Conservation (phyloP, 1,284 basidiomycete genomes). For the Takashimella koratensis region DNA sequence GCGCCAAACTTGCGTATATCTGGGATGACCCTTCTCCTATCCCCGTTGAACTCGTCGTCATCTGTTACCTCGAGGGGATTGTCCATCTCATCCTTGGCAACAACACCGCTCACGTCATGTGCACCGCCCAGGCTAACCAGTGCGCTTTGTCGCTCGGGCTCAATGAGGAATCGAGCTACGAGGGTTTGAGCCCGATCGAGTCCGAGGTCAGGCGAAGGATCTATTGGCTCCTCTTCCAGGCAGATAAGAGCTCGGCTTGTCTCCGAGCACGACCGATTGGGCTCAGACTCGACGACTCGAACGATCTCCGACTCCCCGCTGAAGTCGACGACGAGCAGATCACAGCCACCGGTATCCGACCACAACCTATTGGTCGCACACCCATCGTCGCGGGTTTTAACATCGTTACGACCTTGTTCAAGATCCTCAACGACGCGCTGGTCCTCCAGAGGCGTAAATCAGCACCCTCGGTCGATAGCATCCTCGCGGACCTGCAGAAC, state of each 20-base stretch:
- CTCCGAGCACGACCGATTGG: slow-evolving; percentile 34
- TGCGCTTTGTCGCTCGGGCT: slow-evolving; percentile 36
- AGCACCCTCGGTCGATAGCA: slow-evolving; percentile 27
- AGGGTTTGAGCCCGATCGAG: slow-evolving; percentile 37
- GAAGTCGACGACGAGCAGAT: slow-evolving; percentile 49
- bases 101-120: slow-evolving; percentile 40
- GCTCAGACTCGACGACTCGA: slow-evolving; percentile 35
- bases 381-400: slow-evolving; percentile 45
- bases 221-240: slow-evolving; percentile 45
- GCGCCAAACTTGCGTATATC: slow-evolving; percentile 32
- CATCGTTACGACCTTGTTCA: slow-evolving; percentile 37
- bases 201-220: slow-evolving; percentile 35
- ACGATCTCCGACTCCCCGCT: slow-evolving; percentile 28
- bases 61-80: slow-evolving; percentile 34
- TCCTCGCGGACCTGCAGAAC: slow-evolving; percentile 36
- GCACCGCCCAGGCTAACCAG: slow-evolving; percentile 38
- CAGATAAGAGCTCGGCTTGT: slow-evolving; percentile 44
- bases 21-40: slow-evolving; percentile 29
- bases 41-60: slow-evolving; percentile 13
- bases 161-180: slow-evolving; percentile 41
- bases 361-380: slow-evolving; percentile 34
- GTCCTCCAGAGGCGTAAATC: slow-evolving; percentile 33
- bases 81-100: slow-evolving; percentile 40
- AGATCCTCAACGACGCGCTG: slow-evolving; percentile 40
- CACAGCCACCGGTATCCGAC: slow-evolving; percentile 34